These are phyloP conservation scores for Areca catechu DNA, from an alignment of 176 grass and related monocot species.

Conservation along the genomic window DNA sequence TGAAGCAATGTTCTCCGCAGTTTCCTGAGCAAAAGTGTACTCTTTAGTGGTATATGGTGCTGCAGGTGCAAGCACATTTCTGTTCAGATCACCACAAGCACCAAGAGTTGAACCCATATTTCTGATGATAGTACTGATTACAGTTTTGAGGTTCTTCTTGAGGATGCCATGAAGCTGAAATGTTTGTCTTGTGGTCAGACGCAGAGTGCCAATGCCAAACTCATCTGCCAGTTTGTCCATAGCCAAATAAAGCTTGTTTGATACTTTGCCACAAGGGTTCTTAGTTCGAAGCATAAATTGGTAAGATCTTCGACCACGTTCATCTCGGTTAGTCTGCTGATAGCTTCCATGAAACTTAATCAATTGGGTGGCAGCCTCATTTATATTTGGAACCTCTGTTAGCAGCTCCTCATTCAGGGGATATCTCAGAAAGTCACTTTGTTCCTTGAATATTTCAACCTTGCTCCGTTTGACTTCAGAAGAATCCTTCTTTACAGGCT, in stretches of 20 bases:
- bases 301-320: slow-evolving; percentile 74
- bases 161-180: slow-evolving; percentile 90
- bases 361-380: slow-evolving; percentile 67
- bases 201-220: slow-evolving; percentile 89
- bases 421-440: slow-evolving; percentile 90
- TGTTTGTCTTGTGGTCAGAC: slow-evolving; percentile 85
- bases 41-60: slow-evolving; percentile 70
- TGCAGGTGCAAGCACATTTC: slow-evolving; percentile 93
- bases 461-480: slow-evolving; percentile 79
- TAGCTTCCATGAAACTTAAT: slow-evolving; percentile 99
- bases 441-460: slow-evolving; percentile 95
- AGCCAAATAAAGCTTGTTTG: slow-evolving; percentile 74
- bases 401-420: slow-evolving; percentile 78
- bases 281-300: slow-evolving; percentile 97
- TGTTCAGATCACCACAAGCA: slow-evolving; percentile 92
- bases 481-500: slow-evolving; percentile 54
- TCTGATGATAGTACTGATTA: slow-evolving; percentile 72
- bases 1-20: slow-evolving; percentile 79
- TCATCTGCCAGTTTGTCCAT: slow-evolving; percentile 89
- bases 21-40: slow-evolving; percentile 69
- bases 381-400: slow-evolving; percentile 76
- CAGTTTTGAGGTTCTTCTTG: slow-evolving; percentile 93
- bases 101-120: slow-evolving; percentile 96
- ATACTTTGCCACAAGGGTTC: slow-evolving; percentile 89
- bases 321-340: slow-evolving; percentile 77